phyloP scores from a whole-genome alignment of 257 asterid genomes.

The Jacaranda mimosifolia region DNA sequence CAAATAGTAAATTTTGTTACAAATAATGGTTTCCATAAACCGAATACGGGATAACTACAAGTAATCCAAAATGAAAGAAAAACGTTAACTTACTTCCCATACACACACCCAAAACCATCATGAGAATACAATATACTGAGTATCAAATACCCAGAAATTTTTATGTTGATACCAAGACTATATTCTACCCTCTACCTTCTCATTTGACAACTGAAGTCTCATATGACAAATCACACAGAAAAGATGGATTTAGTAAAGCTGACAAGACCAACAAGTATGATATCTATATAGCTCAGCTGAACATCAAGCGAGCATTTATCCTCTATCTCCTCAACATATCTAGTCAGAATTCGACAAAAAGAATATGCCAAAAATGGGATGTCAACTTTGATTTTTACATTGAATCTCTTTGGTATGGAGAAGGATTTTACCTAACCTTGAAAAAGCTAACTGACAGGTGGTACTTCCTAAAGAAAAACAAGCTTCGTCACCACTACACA shows the following conservation, averaged over 20 bases:
- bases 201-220: not conserved
- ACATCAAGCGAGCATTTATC: not conserved
- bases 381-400: slow-evolving; percentile 7
- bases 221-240: not conserved
- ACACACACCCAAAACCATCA: slow-evolving; percentile 2
- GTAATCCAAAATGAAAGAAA: not conserved
- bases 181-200: not conserved
- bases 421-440: not conserved
- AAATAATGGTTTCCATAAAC: slow-evolving; percentile 16
- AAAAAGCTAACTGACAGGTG: not conserved
- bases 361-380: not conserved
- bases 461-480: not conserved
- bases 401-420: not conserved
- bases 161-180: slow-evolving; percentile 8
- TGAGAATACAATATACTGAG: not conserved
- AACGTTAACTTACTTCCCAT: not conserved
- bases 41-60: slow-evolving; percentile 17
- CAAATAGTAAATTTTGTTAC: slow-evolving; percentile 35
- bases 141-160: not conserved
- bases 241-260: not conserved
- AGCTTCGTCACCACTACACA: not conserved
- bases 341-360: not conserved
- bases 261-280: too few species aligned
- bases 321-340: not conserved
- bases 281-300: not conserved